Evolutionary conservation across 2,329 filamentous ascomycete species (phyloP).

Genomic region (Cytospora mali): DNA sequence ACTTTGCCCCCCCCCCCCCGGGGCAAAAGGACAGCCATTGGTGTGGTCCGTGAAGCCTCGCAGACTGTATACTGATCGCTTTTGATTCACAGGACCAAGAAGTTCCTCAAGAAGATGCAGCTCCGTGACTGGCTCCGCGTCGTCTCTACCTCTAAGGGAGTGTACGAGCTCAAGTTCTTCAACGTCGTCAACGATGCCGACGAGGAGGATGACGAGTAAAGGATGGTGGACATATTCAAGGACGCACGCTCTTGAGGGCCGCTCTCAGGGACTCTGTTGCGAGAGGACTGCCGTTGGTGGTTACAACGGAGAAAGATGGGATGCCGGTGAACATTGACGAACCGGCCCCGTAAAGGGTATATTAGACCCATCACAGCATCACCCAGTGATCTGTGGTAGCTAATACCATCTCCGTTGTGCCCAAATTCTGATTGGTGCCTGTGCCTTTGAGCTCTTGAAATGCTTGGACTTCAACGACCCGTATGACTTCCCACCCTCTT

Average conservation of each 20-base stretch:
- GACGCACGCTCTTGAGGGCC: neutral
- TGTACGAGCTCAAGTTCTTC: slow-evolving; percentile 99
- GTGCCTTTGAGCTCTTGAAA: slow-evolving; percentile 10
- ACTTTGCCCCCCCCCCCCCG: neutral
- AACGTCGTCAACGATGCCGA: slow-evolving; percentile 99
- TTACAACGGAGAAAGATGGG: slow-evolving; percentile 6
- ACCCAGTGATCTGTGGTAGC: slow-evolving; percentile 13
- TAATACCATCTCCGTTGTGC: slow-evolving; percentile 23
- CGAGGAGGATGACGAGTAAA: slow-evolving; percentile 98
- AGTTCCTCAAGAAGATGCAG: slow-evolving; percentile 99
- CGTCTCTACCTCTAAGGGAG: slow-evolving; percentile 95
- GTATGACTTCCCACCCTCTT: neutral
- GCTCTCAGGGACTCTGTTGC: slow-evolving; percentile 2
- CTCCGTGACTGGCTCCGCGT: slow-evolving; percentile 99
- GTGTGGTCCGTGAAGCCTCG: neutral
- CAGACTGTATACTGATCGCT: slow-evolving; percentile 31
- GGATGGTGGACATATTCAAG: neutral
- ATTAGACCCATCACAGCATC: neutral
- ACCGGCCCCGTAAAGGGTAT: neutral
- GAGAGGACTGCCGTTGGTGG: slow-evolving; percentile 25
- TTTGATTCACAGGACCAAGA: slow-evolving; percentile 78
- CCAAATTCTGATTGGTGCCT: slow-evolving; percentile 4
- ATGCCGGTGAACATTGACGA: neutral
- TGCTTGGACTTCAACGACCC: slow-evolving; percentile 18
- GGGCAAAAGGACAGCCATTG: neutral